These are phyloP conservation scores for Mortierella sp. DNA, from an alignment of 371 early-diverging fungal genomes.

Conservation along the genomic window DNA sequence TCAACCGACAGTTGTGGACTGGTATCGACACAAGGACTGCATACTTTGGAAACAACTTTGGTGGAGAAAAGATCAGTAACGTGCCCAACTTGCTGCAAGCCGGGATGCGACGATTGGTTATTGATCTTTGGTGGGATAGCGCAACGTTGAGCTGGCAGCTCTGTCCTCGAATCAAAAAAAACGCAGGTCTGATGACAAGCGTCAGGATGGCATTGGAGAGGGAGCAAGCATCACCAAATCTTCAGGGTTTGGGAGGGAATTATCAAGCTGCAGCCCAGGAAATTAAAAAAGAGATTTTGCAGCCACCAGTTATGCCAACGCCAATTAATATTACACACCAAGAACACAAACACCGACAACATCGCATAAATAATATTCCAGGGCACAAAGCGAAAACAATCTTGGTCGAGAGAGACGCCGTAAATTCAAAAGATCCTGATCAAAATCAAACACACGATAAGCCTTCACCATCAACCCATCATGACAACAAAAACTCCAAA, in stretches of 20 bases:
- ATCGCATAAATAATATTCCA: slow-evolving; percentile 5
- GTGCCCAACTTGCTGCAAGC: slow-evolving; percentile 40
- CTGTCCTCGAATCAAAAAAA: slow-evolving; percentile 41
- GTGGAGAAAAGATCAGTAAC: slow-evolving; percentile 27
- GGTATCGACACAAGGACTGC: slow-evolving; percentile 41
- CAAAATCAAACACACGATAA: not conserved
- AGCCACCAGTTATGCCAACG: not conserved
- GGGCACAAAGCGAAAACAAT: not conserved
- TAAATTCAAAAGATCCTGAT: not conserved
- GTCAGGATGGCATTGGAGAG: slow-evolving; percentile 29
- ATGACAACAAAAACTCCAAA: not conserved
- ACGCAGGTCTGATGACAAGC: not conserved
- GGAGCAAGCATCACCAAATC: slow-evolving; percentile 4
- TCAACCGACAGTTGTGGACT: slow-evolving; percentile 44
- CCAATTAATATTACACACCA: not conserved
- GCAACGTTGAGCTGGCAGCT: slow-evolving; percentile 44
- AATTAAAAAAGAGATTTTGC: not conserved
- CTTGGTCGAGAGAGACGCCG: slow-evolving; percentile 6
- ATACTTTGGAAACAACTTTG: slow-evolving; percentile 45
- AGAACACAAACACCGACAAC: not conserved
- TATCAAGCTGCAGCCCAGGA: slow-evolving; percentile 9
- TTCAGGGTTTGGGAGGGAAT: slow-evolving; percentile 24
- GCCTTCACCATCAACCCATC: not conserved
- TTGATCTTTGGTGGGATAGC: slow-evolving; percentile 55
- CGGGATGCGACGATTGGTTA: slow-evolving; percentile 43